Evolutionary conservation across 345 rosid species (phyloP).

Genomic region (Brassica carinata): DNA sequence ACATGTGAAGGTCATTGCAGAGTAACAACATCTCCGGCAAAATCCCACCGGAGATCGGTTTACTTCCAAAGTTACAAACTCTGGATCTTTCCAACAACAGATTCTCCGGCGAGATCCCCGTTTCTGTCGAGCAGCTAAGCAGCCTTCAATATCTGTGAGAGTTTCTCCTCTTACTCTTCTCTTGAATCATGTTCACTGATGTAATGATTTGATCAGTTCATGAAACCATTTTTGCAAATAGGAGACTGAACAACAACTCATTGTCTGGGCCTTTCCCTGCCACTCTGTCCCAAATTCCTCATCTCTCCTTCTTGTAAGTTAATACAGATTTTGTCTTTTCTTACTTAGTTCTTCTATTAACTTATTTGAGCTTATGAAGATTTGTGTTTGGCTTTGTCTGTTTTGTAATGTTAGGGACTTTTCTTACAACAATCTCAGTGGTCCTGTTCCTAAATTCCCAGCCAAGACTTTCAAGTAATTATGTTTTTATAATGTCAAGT

Average conservation of each 20-base stretch:
- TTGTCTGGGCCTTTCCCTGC: conserved; percentile 82
- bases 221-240: conserved; percentile 14
- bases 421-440: conserved; percentile 91
- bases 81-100: conserved; percentile 85
- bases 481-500: background rate
- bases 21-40: conserved; percentile 78
- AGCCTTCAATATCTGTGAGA: conserved; percentile 84
- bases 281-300: conserved; percentile 67
- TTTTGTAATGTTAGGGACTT: conserved; percentile 63
- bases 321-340: conserved; percentile 26
- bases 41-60: conserved; percentile 71
- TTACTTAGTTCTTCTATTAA: background rate
- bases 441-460: conserved; percentile 77
- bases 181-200: background rate
- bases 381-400: conserved; percentile 4
- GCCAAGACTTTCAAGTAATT: conserved; percentile 87
- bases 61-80: conserved; percentile 73
- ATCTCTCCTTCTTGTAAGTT: conserved; percentile 92
- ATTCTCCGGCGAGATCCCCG: conserved; percentile 62
- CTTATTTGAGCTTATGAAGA: background rate
- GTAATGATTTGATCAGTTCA: conserved; percentile 19
- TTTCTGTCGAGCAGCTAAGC: conserved; percentile 55
- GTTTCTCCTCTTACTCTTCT: conserved; percentile 25
- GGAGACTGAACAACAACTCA: conserved; percentile 97
- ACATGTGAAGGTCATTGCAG: conserved; percentile 63